Conservation (phyloP, 495 filamentous ascomycete species). For the Hypoxylon rickii region DNA sequence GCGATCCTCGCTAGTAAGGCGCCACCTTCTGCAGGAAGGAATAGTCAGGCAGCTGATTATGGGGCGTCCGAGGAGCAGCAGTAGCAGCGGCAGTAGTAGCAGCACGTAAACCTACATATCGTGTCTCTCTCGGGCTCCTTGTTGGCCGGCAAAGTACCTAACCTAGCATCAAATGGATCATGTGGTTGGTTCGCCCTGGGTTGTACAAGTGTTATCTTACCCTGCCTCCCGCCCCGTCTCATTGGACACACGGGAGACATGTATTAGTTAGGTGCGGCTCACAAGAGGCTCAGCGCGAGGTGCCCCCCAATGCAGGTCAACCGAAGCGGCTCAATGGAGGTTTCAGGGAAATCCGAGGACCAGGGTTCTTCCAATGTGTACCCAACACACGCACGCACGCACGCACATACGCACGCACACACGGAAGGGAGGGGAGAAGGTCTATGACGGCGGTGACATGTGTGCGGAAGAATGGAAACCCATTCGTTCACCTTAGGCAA, state of each 20-base stretch:
- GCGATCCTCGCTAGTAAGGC: slow-evolving; percentile 25
- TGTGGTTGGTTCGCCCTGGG: slow-evolving; percentile 20
- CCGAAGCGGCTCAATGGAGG: slow-evolving; percentile 39
- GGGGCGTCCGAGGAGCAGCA: slow-evolving; percentile 11
- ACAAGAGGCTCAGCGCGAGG: slow-evolving; percentile 37
- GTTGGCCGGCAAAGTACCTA: slow-evolving; percentile 1
- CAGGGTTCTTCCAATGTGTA: slow-evolving; percentile 28
- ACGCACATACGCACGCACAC: not conserved
- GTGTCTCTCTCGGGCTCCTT: slow-evolving; percentile 12
- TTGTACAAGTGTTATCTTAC: slow-evolving; percentile 12
- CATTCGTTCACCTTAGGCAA: too few relatives aligned
- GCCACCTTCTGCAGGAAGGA: slow-evolving; percentile 35
- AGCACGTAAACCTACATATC: slow-evolving; percentile 19
- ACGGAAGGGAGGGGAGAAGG: too few relatives aligned
- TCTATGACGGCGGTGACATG: too few relatives aligned
- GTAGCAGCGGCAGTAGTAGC: not conserved
- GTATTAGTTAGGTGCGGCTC: slow-evolving; percentile 44
- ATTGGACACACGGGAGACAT: slow-evolving; percentile 30
- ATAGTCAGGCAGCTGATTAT: slow-evolving; percentile 27
- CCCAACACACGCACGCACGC: slow-evolving; percentile 12
- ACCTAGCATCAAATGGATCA: slow-evolving; percentile 33
- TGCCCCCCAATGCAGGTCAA: slow-evolving; percentile 34
- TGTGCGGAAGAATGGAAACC: too few relatives aligned
- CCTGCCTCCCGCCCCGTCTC: slow-evolving; percentile 1
- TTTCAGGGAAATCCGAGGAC: slow-evolving; percentile 32